Evolutionary conservation across 768 basidiomycete species (phyloP).

Genomic region (Infundibulicybe gibba): DNA sequence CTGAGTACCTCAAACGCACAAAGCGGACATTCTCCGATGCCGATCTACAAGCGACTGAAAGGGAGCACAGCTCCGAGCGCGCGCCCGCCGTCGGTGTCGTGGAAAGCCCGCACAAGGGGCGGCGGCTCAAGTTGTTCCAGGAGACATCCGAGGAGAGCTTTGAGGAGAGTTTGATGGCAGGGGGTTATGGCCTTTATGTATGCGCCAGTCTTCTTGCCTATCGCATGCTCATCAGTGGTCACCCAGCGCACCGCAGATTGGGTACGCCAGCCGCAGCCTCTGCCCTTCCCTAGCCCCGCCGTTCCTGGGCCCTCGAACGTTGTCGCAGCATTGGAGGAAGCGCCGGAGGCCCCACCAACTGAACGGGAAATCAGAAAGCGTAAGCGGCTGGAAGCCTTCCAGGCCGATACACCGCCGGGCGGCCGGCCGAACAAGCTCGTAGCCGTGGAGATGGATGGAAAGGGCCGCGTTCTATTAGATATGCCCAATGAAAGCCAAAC

Average conservation of each 20-base stretch:
- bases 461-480: slow-evolving; percentile 70
- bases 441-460: slow-evolving; percentile 63
- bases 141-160: slow-evolving; percentile 84
- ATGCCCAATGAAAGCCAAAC: slow-evolving; percentile 36
- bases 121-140: slow-evolving; percentile 72
- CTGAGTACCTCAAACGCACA: slow-evolving; percentile 66
- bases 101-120: slow-evolving; percentile 69
- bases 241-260: slow-evolving; percentile 56
- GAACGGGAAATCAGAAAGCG: slow-evolving; percentile 69
- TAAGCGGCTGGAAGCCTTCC: slow-evolving; percentile 67
- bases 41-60: slow-evolving; percentile 30
- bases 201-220: slow-evolving; percentile 18
- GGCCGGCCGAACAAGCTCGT: slow-evolving; percentile 41
- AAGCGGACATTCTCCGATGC: slow-evolving; percentile 44
- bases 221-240: slow-evolving; percentile 2
- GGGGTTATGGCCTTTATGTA: slow-evolving; percentile 77
- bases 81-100: slow-evolving; percentile 50
- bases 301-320: slow-evolving; percentile 39
- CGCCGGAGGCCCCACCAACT: slow-evolving; percentile 33
- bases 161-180: slow-evolving; percentile 80
- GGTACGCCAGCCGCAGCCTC: slow-evolving; percentile 53
- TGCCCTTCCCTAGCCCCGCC: slow-evolving; percentile 35
- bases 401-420: slow-evolving; percentile 29
- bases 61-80: slow-evolving; percentile 28
- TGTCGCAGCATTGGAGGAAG: slow-evolving; percentile 35